Evolutionary conservation across 176 grass and related monocot genomes (phyloP).

Genomic region (Tillandsia leiboldiana): DNA sequence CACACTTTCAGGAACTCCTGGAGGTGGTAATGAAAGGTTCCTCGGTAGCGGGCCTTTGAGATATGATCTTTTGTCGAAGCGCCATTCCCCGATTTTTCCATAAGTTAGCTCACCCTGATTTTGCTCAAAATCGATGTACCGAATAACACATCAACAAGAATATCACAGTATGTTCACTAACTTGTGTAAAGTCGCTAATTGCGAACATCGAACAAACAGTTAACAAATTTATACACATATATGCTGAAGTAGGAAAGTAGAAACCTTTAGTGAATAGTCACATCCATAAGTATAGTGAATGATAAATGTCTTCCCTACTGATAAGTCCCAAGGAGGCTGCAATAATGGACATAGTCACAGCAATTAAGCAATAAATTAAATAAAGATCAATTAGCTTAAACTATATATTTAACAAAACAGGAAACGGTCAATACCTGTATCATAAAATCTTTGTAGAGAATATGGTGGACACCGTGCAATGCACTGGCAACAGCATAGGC

Average conservation of each 20-base stretch:
- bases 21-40: constrained; percentile 87
- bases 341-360: constrained; percentile 10
- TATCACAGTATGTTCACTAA: not conserved
- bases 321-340: constrained; percentile 83
- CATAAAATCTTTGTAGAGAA: constrained; percentile 95
- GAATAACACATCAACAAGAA: not conserved
- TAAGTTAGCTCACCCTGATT: constrained; percentile 76
- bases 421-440: constrained; percentile 58
- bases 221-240: not conserved
- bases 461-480: constrained; percentile 92
- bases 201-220: not conserved
- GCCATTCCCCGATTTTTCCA: constrained; percentile 87
- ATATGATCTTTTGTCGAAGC: constrained; percentile 94
- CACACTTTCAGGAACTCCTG: constrained; percentile 98
- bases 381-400: constrained; percentile 2
- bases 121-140: constrained; percentile 6
- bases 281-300: constrained; percentile 97
- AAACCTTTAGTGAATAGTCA: constrained; percentile 82
- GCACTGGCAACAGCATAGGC: constrained; percentile 96
- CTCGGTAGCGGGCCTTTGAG: constrained; percentile 65
- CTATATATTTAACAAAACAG: not conserved
- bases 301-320: constrained; percentile 49
- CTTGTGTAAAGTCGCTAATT: constrained; percentile 9
- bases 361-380: constrained; percentile 11
- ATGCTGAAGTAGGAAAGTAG: not conserved